phyloP scores from a whole-genome alignment of 108 stramenopile genomes.

The Nitzschia putrida region DNA sequence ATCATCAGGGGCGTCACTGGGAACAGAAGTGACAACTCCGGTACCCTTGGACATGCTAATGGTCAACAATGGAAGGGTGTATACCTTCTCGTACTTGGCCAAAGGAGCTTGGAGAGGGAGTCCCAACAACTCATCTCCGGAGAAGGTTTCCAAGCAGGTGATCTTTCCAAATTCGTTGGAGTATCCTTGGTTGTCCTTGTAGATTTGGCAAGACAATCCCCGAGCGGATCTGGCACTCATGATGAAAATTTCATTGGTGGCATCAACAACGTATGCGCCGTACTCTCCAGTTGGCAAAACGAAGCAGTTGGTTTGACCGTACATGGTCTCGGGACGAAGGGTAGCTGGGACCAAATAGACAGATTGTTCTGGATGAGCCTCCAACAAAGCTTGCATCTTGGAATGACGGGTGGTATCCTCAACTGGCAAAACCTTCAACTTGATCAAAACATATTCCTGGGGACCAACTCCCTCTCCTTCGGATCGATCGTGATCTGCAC shows the following conservation, averaged over 20 bases:
- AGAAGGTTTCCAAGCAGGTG: slow-evolving; percentile 77
- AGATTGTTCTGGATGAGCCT: slow-evolving; percentile 37
- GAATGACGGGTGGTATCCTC: slow-evolving; percentile 75
- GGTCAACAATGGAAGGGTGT: slow-evolving; percentile 94
- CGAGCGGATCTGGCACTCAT: slow-evolving; percentile 89
- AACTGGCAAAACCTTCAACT: slow-evolving; percentile 87
- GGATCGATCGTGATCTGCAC: slow-evolving; percentile 97
- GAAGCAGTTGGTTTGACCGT: slow-evolving; percentile 99
- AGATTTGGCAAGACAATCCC: slow-evolving; percentile 91
- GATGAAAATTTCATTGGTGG: slow-evolving; percentile 89
- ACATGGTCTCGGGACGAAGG: slow-evolving; percentile 99
- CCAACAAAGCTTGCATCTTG: slow-evolving; percentile 68
- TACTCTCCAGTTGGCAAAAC: slow-evolving; percentile 96
- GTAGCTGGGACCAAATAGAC: slow-evolving; percentile 97
- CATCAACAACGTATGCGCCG: slow-evolving; percentile 91
- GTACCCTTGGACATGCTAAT: slow-evolving; percentile 99
- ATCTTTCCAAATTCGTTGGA: slow-evolving; percentile 87
- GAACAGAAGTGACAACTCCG: slow-evolving; percentile 97
- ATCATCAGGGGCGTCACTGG: slow-evolving; percentile 99
- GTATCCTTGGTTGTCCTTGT: slow-evolving; percentile 65
- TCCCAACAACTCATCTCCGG: slow-evolving; percentile 92
- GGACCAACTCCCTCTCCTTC: slow-evolving; percentile 97
- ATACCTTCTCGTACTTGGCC: slow-evolving; percentile 92
- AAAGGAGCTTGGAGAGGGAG: slow-evolving; percentile 91
- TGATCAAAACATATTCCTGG: slow-evolving; percentile 98